Percentiles rank a stretch among this genome's conserved stretches.
Conservation (phyloP, 2,329 filamentous ascomycete species). For the Phyllosticta citribraziliensis region DNA sequence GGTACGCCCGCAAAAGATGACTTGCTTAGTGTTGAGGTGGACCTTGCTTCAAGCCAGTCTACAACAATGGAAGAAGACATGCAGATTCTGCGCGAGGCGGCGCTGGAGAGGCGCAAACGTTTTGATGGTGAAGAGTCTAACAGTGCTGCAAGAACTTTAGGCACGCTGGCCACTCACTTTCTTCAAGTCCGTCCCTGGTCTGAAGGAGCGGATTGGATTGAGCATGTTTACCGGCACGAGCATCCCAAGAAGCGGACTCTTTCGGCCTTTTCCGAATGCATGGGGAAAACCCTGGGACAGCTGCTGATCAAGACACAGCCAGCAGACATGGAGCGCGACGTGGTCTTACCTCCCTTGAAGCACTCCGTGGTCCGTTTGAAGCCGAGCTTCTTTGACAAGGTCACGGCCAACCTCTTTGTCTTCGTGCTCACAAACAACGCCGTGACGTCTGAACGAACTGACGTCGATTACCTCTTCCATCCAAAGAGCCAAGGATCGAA, state of each 20-base stretch:
- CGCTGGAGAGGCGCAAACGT: slow-evolving; percentile 30
- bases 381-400: slow-evolving; percentile 73
- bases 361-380: slow-evolving; percentile 66
- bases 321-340: slow-evolving; percentile 56
- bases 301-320: slow-evolving; percentile 73
- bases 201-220: slow-evolving; percentile 61
- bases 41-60: slow-evolving; percentile 32
- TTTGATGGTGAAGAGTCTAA: slow-evolving; percentile 32
- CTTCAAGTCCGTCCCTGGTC: slow-evolving; percentile 72
- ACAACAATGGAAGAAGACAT: slow-evolving; percentile 19
- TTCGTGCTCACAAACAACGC: slow-evolving; percentile 79
- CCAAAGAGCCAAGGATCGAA: slow-evolving; percentile 59
- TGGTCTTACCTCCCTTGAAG: slow-evolving; percentile 58
- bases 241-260: slow-evolving; percentile 44
- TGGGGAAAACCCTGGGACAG: slow-evolving; percentile 62
- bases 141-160: slow-evolving; percentile 50
- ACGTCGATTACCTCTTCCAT: slow-evolving; percentile 84
- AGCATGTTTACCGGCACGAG: slow-evolving; percentile 52
- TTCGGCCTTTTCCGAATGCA: slow-evolving; percentile 44
- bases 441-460: slow-evolving; percentile 74
- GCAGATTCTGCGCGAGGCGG: slow-evolving; percentile 15
- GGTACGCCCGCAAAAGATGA: slow-evolving; percentile 74
- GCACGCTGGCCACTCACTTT: slow-evolving; percentile 56
- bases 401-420: slow-evolving; percentile 75
- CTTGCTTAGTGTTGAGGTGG: slow-evolving; percentile 64